Conservation (phyloP, 768 basidiomycete genomes). For the Tremella mesenterica region DNA sequence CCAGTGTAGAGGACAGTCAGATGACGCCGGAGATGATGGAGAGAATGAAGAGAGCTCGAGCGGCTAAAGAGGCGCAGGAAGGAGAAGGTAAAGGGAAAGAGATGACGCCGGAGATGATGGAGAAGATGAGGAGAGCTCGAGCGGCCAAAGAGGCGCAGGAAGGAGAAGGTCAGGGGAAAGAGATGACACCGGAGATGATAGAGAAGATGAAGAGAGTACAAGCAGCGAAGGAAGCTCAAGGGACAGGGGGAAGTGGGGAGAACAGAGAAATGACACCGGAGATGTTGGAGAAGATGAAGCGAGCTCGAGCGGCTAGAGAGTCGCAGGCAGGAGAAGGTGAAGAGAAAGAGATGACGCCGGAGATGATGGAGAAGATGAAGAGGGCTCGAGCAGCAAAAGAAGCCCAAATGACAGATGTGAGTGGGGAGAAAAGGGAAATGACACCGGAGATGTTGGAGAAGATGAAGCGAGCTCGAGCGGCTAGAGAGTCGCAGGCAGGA, state of each 20-base stretch:
- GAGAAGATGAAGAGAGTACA: conserved; percentile 4
- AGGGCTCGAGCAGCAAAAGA: not conserved
- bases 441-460: not conserved
- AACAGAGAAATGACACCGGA: not conserved
- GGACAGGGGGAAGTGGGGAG: not conserved
- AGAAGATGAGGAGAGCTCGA: not conserved
- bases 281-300: conserved; percentile 3
- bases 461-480: not conserved
- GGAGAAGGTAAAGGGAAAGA: not conserved
- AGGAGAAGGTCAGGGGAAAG: not conserved
- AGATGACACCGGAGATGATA: conserved; percentile 4
- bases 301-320: conserved; percentile 4
- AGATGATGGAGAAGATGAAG: conserved; percentile 15
- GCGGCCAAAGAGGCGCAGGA: not conserved
- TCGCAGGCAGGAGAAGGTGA: not conserved
- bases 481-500: not conserved
- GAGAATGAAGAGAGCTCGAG: not conserved
- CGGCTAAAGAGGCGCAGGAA: not conserved
- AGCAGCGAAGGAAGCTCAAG: not conserved
- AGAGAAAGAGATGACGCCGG: conserved; percentile 8
- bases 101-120: too few relatives aligned
- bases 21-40: conserved; percentile 1
- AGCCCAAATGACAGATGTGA: not conserved
- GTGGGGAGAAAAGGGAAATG: not conserved
- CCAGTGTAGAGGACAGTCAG: not conserved